Conservation (phyloP, 352 stramenopile genomes). For the Saprolegnia diclina region DNA sequence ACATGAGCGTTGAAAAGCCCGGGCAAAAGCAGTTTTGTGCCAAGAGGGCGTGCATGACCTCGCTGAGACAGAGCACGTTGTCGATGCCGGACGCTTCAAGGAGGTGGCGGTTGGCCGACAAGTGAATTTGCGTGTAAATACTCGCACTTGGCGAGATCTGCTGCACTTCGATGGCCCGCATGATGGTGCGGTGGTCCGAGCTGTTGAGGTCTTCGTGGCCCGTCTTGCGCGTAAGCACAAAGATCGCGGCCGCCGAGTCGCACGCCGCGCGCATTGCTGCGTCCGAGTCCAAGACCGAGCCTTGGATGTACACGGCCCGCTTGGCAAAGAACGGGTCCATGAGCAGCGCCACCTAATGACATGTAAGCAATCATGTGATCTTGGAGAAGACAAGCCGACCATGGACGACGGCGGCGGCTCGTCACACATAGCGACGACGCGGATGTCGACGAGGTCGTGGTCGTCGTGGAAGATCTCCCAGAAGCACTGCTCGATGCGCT, state of each 20-base stretch:
- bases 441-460: slow-evolving; percentile 73
- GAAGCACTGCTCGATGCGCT: slow-evolving; percentile 81
- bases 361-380: not conserved
- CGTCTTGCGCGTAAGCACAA: slow-evolving; percentile 62
- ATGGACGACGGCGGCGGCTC: slow-evolving; percentile 67
- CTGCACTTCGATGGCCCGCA: slow-evolving; percentile 71
- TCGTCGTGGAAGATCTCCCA: slow-evolving; percentile 84
- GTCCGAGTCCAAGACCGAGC: slow-evolving; percentile 70
- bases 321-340: slow-evolving; percentile 84
- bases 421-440: slow-evolving; percentile 69
- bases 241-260: slow-evolving; percentile 58
- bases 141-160: slow-evolving; percentile 43
- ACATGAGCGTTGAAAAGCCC: slow-evolving; percentile 83
- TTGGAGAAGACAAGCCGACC: not conserved
- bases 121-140: slow-evolving; percentile 73
- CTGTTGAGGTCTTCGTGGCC: slow-evolving; percentile 58
- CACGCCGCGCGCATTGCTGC: slow-evolving; percentile 66
- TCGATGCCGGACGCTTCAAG: slow-evolving; percentile 68
- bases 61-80: slow-evolving; percentile 72
- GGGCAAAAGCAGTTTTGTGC: slow-evolving; percentile 81
- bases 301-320: slow-evolving; percentile 72
- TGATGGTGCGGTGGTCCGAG: slow-evolving; percentile 73
- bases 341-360: slow-evolving; percentile 45
- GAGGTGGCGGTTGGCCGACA: slow-evolving; percentile 64
- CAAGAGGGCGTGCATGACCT: slow-evolving; percentile 72